phyloP scores from a whole-genome alignment of 768 basidiomycete genomes.

The Boletus rubropictus region DNA sequence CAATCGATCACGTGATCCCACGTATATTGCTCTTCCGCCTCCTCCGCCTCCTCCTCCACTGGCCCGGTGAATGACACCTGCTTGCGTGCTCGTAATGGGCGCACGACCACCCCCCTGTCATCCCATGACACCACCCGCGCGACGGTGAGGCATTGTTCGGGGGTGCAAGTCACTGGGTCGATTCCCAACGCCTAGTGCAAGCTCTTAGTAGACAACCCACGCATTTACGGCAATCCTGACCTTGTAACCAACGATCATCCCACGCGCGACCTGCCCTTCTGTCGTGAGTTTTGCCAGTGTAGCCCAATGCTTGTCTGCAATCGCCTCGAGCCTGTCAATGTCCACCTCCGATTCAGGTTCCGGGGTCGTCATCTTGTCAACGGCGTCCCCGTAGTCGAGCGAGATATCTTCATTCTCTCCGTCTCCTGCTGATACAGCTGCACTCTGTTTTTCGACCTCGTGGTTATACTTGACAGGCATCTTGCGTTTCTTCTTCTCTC shows the following conservation, averaged over 20 bases:
- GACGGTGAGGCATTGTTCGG: constrained; percentile 49
- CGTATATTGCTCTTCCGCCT: constrained; percentile 7
- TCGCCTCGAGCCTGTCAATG: constrained; percentile 7
- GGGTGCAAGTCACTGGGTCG: constrained; percentile 53
- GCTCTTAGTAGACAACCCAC: neutral
- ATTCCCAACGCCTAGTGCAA: constrained; percentile 48
- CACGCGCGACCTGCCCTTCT: constrained; percentile 26
- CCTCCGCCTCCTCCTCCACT: constrained; percentile 16
- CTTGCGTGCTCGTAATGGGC: constrained; percentile 12
- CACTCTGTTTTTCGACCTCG: neutral
- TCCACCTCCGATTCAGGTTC: neutral
- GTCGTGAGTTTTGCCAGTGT: constrained; percentile 20
- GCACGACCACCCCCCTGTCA: constrained; percentile 10
- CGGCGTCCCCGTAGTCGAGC: constrained; percentile 11
- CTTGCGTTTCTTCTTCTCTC: constrained; percentile 35
- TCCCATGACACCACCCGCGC: constrained; percentile 33
- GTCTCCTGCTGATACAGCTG: no score
- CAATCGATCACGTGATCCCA: constrained; percentile 33
- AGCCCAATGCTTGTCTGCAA: constrained; percentile 16
- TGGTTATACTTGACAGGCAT: constrained; percentile 33
- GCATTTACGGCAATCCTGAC: constrained; percentile 23
- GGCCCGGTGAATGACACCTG: constrained; percentile 28
- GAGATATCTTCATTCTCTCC: neutral
- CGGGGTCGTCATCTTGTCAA: neutral
- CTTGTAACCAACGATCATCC: constrained; percentile 44